Base-by-base conservation (phyloP, 495 filamentous ascomycete genomes). In the Cenococcum geophilum region DNA sequence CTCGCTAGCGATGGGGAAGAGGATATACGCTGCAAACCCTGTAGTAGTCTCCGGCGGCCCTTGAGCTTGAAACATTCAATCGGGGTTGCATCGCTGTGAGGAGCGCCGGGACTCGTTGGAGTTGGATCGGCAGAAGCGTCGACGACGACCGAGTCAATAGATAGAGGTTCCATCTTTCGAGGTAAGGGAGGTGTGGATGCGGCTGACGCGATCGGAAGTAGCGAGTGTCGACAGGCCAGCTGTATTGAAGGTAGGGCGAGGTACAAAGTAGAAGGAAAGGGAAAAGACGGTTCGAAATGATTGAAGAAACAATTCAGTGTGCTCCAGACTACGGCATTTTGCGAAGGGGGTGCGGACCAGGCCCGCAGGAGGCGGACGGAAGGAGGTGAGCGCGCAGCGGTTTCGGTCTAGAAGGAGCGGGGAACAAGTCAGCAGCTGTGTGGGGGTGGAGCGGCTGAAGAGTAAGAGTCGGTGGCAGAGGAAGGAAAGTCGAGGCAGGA, bases 1-100 rank as follows among this genome's bases (percentile, higher is more conserved):
- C 84, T 83, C 34, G 80, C 74, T 27, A 97, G 76, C 22, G 89
- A 87, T 10, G 89, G 87, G 1, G 88, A 91, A 1, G 93, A 97
- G 16, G 91, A 88, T 60, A 97, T 93, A 45, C 91, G 88, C 67
- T 95, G 86, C 52, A 98, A 80, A 52, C 83, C 84, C 61, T 89
- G 85, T 21, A 96, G 74, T 43, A 97, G 75, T 55, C 85, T 84
- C 58, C 85, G 83, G 35, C 89, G 82, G 22, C 88, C 86, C 71
- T 85, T 91, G 51, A 85, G 77, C 74, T 89, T 93, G 4, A 65
- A 65, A 5, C 12, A 49, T 14, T 63, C 59, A 47, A 70, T 68
- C 5, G 53, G 57, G n/a, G 62, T 67, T 11, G 64, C 61, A 49
- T 64, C 64, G 55, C 35, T 59, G 9, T 21, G 55, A 34, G 62